These are phyloP conservation scores for Pseudoturritis turrita DNA, from an alignment of 345 rosid genomes.

Conservation along the genomic window DNA sequence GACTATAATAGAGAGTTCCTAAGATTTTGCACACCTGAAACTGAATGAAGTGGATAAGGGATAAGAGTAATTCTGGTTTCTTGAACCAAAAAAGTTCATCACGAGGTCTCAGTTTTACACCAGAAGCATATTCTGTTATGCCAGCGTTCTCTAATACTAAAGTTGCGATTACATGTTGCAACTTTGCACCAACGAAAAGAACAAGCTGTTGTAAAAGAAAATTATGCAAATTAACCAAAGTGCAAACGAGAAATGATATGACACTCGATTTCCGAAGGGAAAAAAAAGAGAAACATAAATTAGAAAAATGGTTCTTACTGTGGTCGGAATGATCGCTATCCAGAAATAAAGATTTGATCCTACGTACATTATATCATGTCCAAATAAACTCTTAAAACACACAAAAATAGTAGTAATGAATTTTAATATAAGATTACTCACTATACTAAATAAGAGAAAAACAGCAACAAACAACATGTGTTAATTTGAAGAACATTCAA, in stretches of 20 bases:
- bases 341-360: constrained; percentile 98
- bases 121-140: constrained; percentile 43
- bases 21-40: constrained; percentile 61
- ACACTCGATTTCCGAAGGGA: not conserved
- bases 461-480: not conserved
- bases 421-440: not conserved
- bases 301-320: constrained; percentile 43
- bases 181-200: constrained; percentile 72
- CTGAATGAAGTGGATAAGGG: constrained; percentile 82
- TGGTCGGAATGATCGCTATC: constrained; percentile 80
- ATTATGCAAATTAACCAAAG: not conserved
- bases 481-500: no score
- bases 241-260: not conserved
- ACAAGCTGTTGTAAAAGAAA: constrained; percentile 29
- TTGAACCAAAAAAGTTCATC: constrained; percentile 98
- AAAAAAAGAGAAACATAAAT: not conserved
- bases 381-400: not conserved
- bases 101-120: constrained; percentile 63
- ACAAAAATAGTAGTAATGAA: not conserved
- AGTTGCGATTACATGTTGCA: constrained; percentile 88
- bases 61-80: constrained; percentile 73
- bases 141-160: constrained; percentile 73
- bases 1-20: not conserved
- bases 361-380: constrained; percentile 31
- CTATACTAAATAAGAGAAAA: not conserved